Evolutionary conservation across 148 eudicot genomes (phyloP), one percentile per base, ranked within the genome.

Genomic region (Rheum nobile): DNA sequence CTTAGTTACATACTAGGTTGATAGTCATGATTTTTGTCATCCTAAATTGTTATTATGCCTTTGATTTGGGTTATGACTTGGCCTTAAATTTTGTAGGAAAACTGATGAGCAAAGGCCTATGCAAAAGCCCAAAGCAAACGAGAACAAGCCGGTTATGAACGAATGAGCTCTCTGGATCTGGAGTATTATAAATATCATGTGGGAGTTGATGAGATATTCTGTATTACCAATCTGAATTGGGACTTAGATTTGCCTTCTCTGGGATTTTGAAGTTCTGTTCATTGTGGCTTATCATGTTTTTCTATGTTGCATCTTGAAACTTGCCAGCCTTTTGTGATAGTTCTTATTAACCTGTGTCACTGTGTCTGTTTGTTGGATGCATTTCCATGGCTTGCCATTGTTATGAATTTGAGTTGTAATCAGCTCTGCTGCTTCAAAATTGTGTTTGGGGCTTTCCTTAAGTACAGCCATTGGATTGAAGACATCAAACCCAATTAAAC

Each of bases 71-170:
- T 35, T 35, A 50, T 77, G 39, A 61, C 28, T 28, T 73, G 21
- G 42, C 22, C 16, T 50, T 41, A 17, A n/a, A 43, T 72, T n/a
- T 50, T 79, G 35, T 84, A 95, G 98, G 97, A 91, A 87, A 86
- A 79, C 78, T 1, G 98, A 94, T 74, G 98, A 95, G 87, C 98
- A 89, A 73, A 93, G 86, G 80, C 97, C 98, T 13, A 89, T 84
- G 44, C 97, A 87, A 67, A 95, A 52, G 85, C 89, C 91, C 7
- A 95, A 95, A 75, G 97, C 96, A 48, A 95, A 57, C 29, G 98
- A 95, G 84, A 95, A 95, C 72, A 95, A 95, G 79, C 98, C 98
- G 63, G 93, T 91, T 50, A 95, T 95, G 98, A 89, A 74, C 1
- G 97, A 95, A 79, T 95, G 76, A 80, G 17, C 10, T 19, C 17